Conservation (phyloP, 805 yeast genomes). For the Cyberlindnera suaveolens region DNA sequence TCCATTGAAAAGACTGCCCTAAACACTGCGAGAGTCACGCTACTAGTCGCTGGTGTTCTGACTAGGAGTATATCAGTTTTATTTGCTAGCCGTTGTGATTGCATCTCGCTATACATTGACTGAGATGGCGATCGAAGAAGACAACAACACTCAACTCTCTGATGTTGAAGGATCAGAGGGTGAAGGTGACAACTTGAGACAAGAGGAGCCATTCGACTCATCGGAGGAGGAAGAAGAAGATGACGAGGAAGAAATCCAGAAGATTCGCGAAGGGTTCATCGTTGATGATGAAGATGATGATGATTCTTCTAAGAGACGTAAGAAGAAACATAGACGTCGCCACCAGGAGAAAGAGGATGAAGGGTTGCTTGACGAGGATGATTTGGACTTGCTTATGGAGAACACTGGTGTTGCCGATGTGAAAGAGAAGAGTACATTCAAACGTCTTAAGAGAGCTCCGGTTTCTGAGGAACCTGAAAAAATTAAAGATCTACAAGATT, state of each 20-base stretch:
- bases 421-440: conserved; percentile 46
- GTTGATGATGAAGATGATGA: conserved; percentile 87
- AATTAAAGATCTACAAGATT: conserved; percentile 30
- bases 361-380: conserved; percentile 88
- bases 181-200: conserved; percentile 37
- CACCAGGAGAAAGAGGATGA: conserved; percentile 38
- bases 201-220: conserved; percentile 46
- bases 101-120: no score
- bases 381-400: conserved; percentile 84
- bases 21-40: no score
- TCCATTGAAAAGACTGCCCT: no score
- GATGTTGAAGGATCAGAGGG: conserved; percentile 26
- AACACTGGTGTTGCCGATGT: conserved; percentile 62
- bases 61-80: no score
- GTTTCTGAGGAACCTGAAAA: conserved; percentile 36
- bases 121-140: conserved; percentile 19
- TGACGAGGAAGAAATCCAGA: conserved; percentile 83
- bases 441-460: conserved; percentile 77
- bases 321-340: conserved; percentile 32
- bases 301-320: conserved; percentile 35
- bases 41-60: no score
- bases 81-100: no score
- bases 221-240: conserved; percentile 90
- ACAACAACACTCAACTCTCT: conserved; percentile 8
- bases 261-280: conserved; percentile 85